Percentiles rank a stretch among this genome's conserved stretches.
These are phyloP conservation scores for Rhodotorula graminis DNA, from an alignment of 768 basidiomycete genomes.

Conservation along the genomic window DNA sequence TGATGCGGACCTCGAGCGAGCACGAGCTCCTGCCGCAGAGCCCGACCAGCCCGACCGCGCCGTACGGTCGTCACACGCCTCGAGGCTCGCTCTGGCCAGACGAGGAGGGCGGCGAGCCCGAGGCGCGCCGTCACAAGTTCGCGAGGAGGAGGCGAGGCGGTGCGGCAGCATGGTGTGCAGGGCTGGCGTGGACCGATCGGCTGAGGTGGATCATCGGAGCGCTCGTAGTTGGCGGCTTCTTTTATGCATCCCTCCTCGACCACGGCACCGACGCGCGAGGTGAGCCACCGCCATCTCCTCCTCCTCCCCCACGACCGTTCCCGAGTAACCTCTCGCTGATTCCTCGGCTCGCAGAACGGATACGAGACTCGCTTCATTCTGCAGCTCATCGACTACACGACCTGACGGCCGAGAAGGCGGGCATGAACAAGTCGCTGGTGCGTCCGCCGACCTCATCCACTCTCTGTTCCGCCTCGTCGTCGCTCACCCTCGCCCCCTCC, in stretches of 20 bases:
- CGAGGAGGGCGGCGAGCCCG: not conserved
- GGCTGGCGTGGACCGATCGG: not conserved
- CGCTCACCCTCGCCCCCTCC: not conserved
- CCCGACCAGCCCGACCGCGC: not conserved
- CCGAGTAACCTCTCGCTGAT: not conserved
- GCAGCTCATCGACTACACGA: not conserved
- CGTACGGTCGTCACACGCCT: not conserved
- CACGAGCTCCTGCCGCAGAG: not conserved
- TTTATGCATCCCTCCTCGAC: not conserved
- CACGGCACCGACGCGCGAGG: not conserved
- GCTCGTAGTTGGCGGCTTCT: not conserved
- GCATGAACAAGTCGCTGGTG: slow-evolving; percentile 2
- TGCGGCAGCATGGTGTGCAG: not conserved
- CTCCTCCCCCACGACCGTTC: not conserved
- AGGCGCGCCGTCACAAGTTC: not conserved
- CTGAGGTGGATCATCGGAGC: not conserved
- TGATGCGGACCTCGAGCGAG: not conserved
- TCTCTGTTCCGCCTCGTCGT: too few relatives aligned
- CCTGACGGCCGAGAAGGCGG: not conserved
- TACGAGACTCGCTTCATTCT: not conserved
- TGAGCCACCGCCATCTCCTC: too few relatives aligned
- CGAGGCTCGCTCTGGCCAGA: slow-evolving; percentile 1
- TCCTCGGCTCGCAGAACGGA: not conserved
- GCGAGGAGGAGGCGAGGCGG: not conserved
- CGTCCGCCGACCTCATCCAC: not conserved